Evolutionary conservation across 148 eudicot species (phyloP), one percentile per base, ranked within the genome.

Genomic region (Rhododendron griersonianum): DNA sequence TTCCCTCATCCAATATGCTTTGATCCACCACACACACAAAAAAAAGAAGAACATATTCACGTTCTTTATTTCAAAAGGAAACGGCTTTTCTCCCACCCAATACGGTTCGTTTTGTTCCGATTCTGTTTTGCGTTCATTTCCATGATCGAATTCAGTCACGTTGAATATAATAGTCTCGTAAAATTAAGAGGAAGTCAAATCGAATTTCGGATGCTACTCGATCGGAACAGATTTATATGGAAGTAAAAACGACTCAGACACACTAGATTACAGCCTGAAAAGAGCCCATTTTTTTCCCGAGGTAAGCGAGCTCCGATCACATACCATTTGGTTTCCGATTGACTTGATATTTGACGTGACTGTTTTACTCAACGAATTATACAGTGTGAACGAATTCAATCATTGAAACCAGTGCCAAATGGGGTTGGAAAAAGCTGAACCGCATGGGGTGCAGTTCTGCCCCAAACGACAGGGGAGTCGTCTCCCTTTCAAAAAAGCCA

Each of bases 21-120:
- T 23, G 6, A 50, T 86, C 80, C 87, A 86, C 85, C 45, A 73
- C 23, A 5, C 23, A 5, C 5, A 41, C 30, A 50, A 15, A 47
- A 16, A 55, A 18, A 55, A 55, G 7, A 67, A 41, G 89, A 80
- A 84, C 61, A 79, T 23, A 79, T 78, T 84, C 88, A 87, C 30
- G 80, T 84, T 87, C 88, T 63, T 11, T 50, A 30, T 21, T 13
- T 3, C 19, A 23, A 11, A 59, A 59, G 65, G 65, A 59, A 4
- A 59, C n/a, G 65, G n/a, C 61, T 55, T 55, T 55, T 55, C 61
- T 55, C 6, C 21, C 65, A 19, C 65, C 9, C n/a, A 6, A n/a
- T 21, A 59, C 7, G 2, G 25, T 59, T 0, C 2, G 9, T 8
- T 59, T 59, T 19, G 21, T 19, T 59, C 21, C 25, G n/a, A 21